Base-by-base conservation (phyloP, 2,329 filamentous ascomycete genomes). In the Neobulgaria alba region DNA sequence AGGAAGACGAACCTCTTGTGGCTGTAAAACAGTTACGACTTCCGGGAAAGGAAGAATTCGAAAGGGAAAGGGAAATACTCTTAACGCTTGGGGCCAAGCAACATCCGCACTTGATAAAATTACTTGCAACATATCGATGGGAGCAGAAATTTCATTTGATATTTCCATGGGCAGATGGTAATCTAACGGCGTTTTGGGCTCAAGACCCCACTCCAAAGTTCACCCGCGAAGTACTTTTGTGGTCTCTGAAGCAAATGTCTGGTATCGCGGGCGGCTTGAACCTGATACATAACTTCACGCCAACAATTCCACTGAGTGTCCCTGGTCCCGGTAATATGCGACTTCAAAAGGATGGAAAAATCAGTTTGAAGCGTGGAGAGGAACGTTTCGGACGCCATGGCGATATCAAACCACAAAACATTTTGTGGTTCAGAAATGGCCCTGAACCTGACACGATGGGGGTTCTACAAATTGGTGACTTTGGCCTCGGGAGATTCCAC, bases 401-500 rank as follows among this genome's bases (percentile, higher is more conserved):
- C 5, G 51, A 54, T 31, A 44, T 53, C 3, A 54, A 54, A 21
- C 50, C 51, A 2, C 48, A 54, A 12, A 53, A 53, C 29, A 41
- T 54, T 30, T 42, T 54, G 2, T 50, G 34, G 31, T 50, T 50
- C 17, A 3, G 29, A 4, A 2, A 46, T 49, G 59, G 3, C 57
- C 63, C 31, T 56, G 60, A 3, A 55, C 62, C 21, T 9, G 18
- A 46, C 18, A n/a, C 10, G 3, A 38, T 16, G 7, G 51, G 50
- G 3, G 29, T 45, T 4, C 14, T 52, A 1, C 39, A 50, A 14
- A 50, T 54, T n/a, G 45, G 46, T 2, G 51, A 53, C 26, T 52
- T 52, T 29, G 51, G 51, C 1, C 19, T 51, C 2, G 45, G 54
- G 2, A 53, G 57, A 10, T 57, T 65, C 8, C 61, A 64, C 38